Conservation (phyloP, 352 stramenopile species). For the Peronospora belbahrii region DNA sequence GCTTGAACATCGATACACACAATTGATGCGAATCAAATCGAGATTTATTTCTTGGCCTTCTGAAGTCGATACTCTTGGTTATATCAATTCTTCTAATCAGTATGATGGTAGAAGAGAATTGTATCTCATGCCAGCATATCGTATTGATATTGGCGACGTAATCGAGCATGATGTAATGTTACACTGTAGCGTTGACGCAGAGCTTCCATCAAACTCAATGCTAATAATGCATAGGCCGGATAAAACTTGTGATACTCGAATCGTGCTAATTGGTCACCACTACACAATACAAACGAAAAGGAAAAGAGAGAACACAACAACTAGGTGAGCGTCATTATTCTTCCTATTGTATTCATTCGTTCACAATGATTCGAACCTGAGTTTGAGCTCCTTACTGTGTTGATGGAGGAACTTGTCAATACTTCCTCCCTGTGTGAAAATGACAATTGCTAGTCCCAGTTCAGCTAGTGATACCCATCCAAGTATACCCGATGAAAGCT, state of each 20-base stretch:
- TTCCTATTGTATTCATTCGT: background rate
- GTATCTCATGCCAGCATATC: constrained; percentile 26
- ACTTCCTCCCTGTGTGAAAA: constrained; percentile 54
- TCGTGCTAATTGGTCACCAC: constrained; percentile 34
- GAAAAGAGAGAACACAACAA: background rate
- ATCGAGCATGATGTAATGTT: constrained; percentile 38
- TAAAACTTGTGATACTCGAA: constrained; percentile 70
- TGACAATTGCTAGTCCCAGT: constrained; percentile 62
- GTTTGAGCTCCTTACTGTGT: constrained; percentile 55
- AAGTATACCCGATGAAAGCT: constrained; percentile 47
- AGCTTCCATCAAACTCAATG: constrained; percentile 62
- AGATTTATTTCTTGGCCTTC: background rate
- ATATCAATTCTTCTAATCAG: constrained; percentile 3
- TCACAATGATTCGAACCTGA: constrained; percentile 29
- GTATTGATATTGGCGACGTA: constrained; percentile 61
- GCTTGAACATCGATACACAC: no score
- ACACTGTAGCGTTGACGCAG: constrained; percentile 72
- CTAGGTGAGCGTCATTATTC: background rate
- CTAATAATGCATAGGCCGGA: constrained; percentile 60
- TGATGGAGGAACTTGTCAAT: constrained; percentile 67
- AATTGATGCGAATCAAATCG: background rate
- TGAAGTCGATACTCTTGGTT: background rate
- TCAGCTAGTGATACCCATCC: constrained; percentile 59
- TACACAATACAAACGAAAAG: background rate
- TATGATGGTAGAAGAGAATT: background rate